Base-by-base conservation (phyloP, 2,329 filamentous ascomycete genomes). In the Botryosphaeria agaves region DNA sequence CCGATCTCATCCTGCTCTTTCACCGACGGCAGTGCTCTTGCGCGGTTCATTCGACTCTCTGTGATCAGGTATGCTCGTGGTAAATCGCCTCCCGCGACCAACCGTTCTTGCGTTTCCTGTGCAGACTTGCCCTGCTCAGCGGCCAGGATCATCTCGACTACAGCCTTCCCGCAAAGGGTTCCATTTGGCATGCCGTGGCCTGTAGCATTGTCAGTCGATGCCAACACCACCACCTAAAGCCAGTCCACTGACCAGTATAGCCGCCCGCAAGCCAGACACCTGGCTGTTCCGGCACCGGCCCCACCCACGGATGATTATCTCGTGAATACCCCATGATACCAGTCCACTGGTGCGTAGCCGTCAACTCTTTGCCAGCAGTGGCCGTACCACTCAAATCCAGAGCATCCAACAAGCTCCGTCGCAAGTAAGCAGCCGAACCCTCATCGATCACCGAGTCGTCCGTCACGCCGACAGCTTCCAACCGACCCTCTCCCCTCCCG, bases 261-360 rank as follows among this genome's bases (percentile, higher is more conserved):
- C 73, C 77, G 3, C 64, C 75, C 36, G 64, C 66, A 8, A 82
- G 38, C 57, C 62, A 82, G 32, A 81, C 39, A 0, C 73, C 72
- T 3, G 60, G 47, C 12, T 51, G 57, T n/a, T 18, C 52, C 0
- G 73, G 72, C n/a, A 84, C 66, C 7, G 55, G 51, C 0, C 79
- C 80, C 2, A 85, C 73, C 72, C 74, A 84, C 0, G 80, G 77
- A 30, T 64, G 50, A 0, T 64, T 57, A 46, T 85, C 80, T 5
- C 71, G 57, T 18, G 69, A 72, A 49, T 72, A 84, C 0, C 75
- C 79, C 79, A 84, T 85, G 40, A 84, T 77, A 0, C 80, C 80
- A 2, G 76, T 80, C 80, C 80, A 87, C 45, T 67, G 53, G 28
- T 54, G 49, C 3, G 48, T 52, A 3, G 64, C 62, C 29, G 55